A percentile compares a stretch with the other conserved stretches of the same genome.
Conservation (phyloP, 257 asterid genomes). For the Ligustrum vulgare region DNA sequence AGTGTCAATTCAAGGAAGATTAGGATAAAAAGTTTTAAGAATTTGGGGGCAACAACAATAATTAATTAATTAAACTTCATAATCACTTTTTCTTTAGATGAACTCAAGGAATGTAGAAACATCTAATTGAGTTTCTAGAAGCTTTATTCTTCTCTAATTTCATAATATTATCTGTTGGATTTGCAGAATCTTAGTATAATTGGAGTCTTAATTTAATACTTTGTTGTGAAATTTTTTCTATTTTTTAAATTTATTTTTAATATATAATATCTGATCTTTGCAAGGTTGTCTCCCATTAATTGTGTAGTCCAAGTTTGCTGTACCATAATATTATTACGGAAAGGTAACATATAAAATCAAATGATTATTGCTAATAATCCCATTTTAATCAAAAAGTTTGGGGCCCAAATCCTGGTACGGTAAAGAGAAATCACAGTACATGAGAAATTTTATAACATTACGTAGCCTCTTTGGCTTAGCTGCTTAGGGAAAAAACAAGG, state of each 20-base stretch:
- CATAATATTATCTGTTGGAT: slow-evolving; percentile 41
- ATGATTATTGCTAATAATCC: background rate
- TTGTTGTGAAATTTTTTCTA: slow-evolving; percentile 10
- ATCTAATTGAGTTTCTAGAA: slow-evolving; percentile 47
- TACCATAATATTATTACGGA: background rate
- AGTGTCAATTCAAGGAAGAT: slow-evolving; percentile 27
- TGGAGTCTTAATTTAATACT: slow-evolving; percentile 12
- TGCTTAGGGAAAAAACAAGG: too few relatives aligned
- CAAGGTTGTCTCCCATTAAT: slow-evolving; percentile 29
- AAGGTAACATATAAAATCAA: background rate
- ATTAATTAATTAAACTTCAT: slow-evolving; percentile 11
- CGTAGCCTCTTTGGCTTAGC: background rate
- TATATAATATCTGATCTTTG: slow-evolving; percentile 28
- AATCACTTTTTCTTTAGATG: slow-evolving; percentile 37
- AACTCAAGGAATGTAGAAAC: slow-evolving; percentile 33
- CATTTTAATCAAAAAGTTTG: background rate
- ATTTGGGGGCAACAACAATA: slow-evolving; percentile 16
- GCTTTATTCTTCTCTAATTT: slow-evolving; percentile 12
- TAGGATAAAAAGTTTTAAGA: slow-evolving; percentile 43
- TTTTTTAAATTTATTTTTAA: background rate
- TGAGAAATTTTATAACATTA: background rate
- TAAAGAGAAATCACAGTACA: background rate
- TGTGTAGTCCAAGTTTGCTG: background rate
- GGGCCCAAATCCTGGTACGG: background rate
- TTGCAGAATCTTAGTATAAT: slow-evolving; percentile 39